These are phyloP conservation scores for Psilocybe mexicana DNA, from an alignment of 1,284 basidiomycete species.

Conservation along the genomic window DNA sequence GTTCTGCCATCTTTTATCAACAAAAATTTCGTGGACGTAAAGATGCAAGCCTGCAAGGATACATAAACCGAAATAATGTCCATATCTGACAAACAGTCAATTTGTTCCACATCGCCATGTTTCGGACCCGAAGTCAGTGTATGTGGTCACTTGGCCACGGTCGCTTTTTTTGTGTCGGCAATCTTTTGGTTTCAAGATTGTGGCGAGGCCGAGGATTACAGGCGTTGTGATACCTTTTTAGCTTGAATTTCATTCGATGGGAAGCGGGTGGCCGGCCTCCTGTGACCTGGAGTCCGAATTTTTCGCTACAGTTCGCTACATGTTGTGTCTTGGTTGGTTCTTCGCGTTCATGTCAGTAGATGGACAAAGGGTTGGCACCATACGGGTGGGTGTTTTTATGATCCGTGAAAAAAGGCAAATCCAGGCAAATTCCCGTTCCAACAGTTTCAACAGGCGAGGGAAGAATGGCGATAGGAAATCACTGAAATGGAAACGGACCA, in stretches of 20 bases:
- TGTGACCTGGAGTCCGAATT: neutral
- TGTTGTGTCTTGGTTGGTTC: neutral
- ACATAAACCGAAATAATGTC: constrained; percentile 6
- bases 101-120: neutral
- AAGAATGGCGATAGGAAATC: neutral
- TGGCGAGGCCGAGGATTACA: neutral
- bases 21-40: too few relatives aligned
- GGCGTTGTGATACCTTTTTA: too few relatives aligned
- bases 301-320: neutral
- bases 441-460: neutral
- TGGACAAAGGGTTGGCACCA: neutral
- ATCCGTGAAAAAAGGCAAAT: neutral
- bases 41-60: neutral
- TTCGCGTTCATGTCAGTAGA: neutral
- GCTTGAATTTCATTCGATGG: neutral
- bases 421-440: neutral
- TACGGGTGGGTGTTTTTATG: neutral
- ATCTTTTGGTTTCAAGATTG: neutral
- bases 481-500: too few relatives aligned
- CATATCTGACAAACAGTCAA: neutral
- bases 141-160: too few relatives aligned
- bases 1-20: too few relatives aligned
- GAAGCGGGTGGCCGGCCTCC: neutral
- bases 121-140: neutral
- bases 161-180: too few relatives aligned